Percentiles rank a stretch among this genome's conserved stretches.
phyloP scores from a whole-genome alignment of 2,329 filamentous ascomycete species.

The Sclerotiophoma versabilis region DNA sequence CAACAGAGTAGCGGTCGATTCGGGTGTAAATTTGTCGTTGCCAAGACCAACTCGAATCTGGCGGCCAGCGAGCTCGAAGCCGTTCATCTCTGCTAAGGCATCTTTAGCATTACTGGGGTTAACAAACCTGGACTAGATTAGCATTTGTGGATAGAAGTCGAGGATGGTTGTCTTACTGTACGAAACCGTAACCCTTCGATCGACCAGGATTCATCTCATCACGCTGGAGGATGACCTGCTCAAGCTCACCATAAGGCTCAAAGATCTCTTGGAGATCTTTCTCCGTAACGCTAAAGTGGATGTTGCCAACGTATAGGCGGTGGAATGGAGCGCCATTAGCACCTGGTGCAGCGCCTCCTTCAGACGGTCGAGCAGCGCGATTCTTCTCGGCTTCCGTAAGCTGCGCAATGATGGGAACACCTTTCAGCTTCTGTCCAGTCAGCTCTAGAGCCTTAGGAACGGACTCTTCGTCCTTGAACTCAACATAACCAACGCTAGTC shows the following conservation, averaged over 20 bases:
- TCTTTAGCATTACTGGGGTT: constrained; percentile 91
- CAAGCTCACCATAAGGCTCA: constrained; percentile 95
- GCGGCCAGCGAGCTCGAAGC: constrained; percentile 95
- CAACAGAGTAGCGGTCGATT: constrained; percentile 90
- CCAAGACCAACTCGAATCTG: constrained; percentile 98
- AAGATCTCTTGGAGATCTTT: constrained; percentile 95
- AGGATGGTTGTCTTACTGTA: constrained; percentile 74
- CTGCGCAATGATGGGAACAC: constrained; percentile 98
- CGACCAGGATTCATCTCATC: constrained; percentile 72
- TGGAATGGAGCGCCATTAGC: constrained; percentile 93
- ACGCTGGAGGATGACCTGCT: constrained; percentile 97
- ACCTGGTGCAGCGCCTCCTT: constrained; percentile 64
- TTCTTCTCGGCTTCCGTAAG: constrained; percentile 99
- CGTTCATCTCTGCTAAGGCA: constrained; percentile 98
- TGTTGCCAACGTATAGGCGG: constrained; percentile 97
- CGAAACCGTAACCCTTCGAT: constrained; percentile 90
- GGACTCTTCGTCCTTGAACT: constrained; percentile 96
- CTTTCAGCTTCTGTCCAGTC: constrained; percentile 97
- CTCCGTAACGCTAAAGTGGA: constrained; percentile 99
- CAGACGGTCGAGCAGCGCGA: constrained; percentile 84
- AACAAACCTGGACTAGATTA: constrained; percentile 73
- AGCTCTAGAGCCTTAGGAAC: constrained; percentile 93
- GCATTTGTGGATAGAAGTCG: background rate
- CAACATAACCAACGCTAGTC: constrained; percentile 93
- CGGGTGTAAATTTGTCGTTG: constrained; percentile 99